phyloP scores from a whole-genome alignment of 805 yeast genomes.

The Naumovozyma baii region DNA sequence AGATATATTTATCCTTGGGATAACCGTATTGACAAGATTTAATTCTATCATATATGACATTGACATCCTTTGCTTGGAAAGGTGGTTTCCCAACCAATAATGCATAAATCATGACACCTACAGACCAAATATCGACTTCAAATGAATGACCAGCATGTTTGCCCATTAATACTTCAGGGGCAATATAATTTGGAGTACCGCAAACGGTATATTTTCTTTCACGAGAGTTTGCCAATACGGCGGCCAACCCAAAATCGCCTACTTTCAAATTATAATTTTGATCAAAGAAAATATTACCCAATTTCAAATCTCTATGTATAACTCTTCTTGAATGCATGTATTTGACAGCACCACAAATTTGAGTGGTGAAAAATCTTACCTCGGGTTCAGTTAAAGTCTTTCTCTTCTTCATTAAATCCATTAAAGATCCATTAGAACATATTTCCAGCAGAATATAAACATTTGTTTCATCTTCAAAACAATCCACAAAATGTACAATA shows the following conservation, averaged over 20 bases:
- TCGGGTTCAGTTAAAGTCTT: slow-evolving; percentile 85
- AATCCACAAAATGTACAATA: slow-evolving; percentile 86
- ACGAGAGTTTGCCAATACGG: slow-evolving; percentile 61
- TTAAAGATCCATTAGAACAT: slow-evolving; percentile 87
- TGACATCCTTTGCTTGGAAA: slow-evolving; percentile 91
- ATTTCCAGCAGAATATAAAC: slow-evolving; percentile 90
- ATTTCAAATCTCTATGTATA: slow-evolving; percentile 89
- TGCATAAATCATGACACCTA: slow-evolving; percentile 94
- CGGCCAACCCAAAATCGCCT: slow-evolving; percentile 98
- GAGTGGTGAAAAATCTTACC: slow-evolving; percentile 81
- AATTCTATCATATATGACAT: slow-evolving; percentile 84
- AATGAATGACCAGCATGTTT: slow-evolving; percentile 82
- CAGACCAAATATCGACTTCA: slow-evolving; percentile 96
- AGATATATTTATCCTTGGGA: slow-evolving; percentile 58
- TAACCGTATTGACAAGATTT: slow-evolving; percentile 70
- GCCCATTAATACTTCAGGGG: slow-evolving; percentile 93
- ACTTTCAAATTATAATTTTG: slow-evolving; percentile 88
- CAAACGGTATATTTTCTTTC: slow-evolving; percentile 88
- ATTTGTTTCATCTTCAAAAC: slow-evolving; percentile 92
- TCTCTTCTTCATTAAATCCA: slow-evolving; percentile 83
- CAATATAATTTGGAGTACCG: slow-evolving; percentile 98
- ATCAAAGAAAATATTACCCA: slow-evolving; percentile 93
- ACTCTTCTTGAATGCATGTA: slow-evolving; percentile 88
- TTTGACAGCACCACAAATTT: slow-evolving; percentile 86
- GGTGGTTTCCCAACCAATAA: slow-evolving; percentile 92